These are phyloP conservation scores for Isabelozyma rhagii DNA, from an alignment of 805 yeast species.

Conservation along the genomic window DNA sequence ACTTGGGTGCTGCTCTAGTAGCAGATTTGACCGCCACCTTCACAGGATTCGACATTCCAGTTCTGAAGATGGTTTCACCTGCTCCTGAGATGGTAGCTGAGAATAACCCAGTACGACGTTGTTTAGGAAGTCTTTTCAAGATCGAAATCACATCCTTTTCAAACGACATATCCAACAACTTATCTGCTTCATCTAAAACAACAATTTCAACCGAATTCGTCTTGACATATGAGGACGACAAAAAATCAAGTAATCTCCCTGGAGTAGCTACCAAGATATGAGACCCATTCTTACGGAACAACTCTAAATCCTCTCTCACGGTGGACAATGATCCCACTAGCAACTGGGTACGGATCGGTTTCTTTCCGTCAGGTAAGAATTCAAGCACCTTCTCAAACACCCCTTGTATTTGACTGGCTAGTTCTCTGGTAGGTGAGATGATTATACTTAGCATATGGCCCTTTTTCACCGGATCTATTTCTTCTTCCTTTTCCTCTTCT, in stretches of 20 bases:
- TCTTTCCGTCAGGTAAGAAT: slow-evolving; percentile 49
- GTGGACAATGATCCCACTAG: slow-evolving; percentile 62
- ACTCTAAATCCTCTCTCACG: slow-evolving; percentile 68
- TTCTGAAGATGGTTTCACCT: slow-evolving; percentile 70
- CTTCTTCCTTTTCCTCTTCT: slow-evolving; percentile 8
- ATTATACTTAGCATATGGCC: slow-evolving; percentile 74
- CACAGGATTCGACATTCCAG: slow-evolving; percentile 93
- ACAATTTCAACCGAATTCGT: slow-evolving; percentile 66
- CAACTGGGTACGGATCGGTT: slow-evolving; percentile 51
- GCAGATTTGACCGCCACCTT: slow-evolving; percentile 71
- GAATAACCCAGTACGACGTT: slow-evolving; percentile 88
- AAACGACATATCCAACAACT: slow-evolving; percentile 76
- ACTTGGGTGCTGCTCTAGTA: slow-evolving; percentile 52
- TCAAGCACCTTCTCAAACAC: slow-evolving; percentile 63
- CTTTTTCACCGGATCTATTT: slow-evolving; percentile 36
- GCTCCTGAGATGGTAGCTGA: slow-evolving; percentile 91
- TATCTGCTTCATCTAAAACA: slow-evolving; percentile 91
- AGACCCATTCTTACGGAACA: slow-evolving; percentile 53
- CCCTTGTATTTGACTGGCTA: slow-evolving; percentile 65
- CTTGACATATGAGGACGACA: slow-evolving; percentile 56
- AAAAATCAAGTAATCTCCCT: slow-evolving; percentile 78
- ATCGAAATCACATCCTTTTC: slow-evolving; percentile 65
- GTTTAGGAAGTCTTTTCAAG: slow-evolving; percentile 73
- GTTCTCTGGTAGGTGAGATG: slow-evolving; percentile 70
- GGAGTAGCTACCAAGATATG: slow-evolving; percentile 89